Conservation (phyloP, 257 asterid species). For the Penstemon davidsonii region DNA sequence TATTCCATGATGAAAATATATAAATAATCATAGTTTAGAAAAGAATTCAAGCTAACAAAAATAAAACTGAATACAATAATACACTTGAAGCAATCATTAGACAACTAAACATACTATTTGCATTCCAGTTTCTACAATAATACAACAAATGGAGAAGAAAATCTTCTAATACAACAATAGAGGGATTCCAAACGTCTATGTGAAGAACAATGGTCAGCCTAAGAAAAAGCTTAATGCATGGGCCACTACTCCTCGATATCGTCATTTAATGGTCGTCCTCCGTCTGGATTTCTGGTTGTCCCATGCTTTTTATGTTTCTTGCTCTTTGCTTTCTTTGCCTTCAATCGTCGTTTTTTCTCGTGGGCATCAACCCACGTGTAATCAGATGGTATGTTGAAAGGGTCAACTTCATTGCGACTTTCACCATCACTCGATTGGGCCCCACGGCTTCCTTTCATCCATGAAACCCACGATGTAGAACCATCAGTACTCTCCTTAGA, state of each 20-base stretch:
- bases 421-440: constrained; percentile 78
- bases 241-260: constrained; percentile 30
- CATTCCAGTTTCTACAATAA: constrained; percentile 38
- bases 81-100: constrained; percentile 35
- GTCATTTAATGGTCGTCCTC: constrained; percentile 24
- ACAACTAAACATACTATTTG: constrained; percentile 29
- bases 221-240: too few species aligned
- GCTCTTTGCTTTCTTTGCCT: constrained; percentile 89
- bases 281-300: constrained; percentile 51
- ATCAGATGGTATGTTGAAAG: constrained; percentile 90
- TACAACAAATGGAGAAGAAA: constrained; percentile 34
- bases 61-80: constrained; percentile 32
- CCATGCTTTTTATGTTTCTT: constrained; percentile 71
- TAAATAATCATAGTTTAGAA: background rate
- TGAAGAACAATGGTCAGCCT: constrained; percentile 18
- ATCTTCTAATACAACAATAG: constrained; percentile 37
- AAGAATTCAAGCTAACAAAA: constrained; percentile 14
- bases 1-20: too few species aligned
- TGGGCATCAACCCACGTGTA: constrained; percentile 92
- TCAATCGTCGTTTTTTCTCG: constrained; percentile 91
- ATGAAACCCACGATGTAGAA: constrained; percentile 90
- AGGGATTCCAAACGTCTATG: background rate
- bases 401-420: constrained; percentile 75
- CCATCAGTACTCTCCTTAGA: constrained; percentile 57
- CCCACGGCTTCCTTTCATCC: constrained; percentile 91